Evolutionary conservation across 805 yeast genomes (phyloP).

Genomic region (Priceomyces medius): DNA sequence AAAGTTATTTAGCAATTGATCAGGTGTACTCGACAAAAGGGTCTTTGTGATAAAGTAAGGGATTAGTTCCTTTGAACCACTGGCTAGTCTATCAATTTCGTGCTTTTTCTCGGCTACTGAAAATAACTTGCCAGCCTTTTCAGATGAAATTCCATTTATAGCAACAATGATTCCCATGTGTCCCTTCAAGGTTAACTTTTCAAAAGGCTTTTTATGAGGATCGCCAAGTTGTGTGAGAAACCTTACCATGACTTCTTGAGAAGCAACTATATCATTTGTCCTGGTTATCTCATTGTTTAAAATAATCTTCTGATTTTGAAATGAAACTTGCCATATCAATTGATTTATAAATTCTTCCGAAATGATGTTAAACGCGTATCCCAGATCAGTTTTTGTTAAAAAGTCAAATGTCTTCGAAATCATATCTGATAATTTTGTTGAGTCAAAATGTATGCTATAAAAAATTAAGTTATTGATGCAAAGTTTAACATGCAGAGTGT

Average conservation of each 20-base stretch:
- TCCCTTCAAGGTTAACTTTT: slow-evolving; percentile 26
- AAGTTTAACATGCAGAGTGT: slow-evolving; percentile 16
- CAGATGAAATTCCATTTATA: slow-evolving; percentile 20
- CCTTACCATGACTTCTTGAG: slow-evolving; percentile 30
- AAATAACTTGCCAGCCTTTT: slow-evolving; percentile 27
- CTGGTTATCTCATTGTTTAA: not conserved
- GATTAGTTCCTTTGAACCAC: slow-evolving; percentile 17
- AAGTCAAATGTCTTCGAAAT: slow-evolving; percentile 16
- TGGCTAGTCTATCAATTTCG: slow-evolving; percentile 5
- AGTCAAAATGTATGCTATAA: slow-evolving; percentile 25
- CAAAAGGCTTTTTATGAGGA: slow-evolving; percentile 10
- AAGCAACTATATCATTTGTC: slow-evolving; percentile 16
- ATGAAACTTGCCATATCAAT: slow-evolving; percentile 29
- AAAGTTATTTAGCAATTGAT: slow-evolving; percentile 34
- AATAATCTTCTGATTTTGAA: slow-evolving; percentile 11
- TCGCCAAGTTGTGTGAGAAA: slow-evolving; percentile 10
- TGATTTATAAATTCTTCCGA: slow-evolving; percentile 21
- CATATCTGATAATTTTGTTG: slow-evolving; percentile 19
- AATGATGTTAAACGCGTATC: slow-evolving; percentile 19
- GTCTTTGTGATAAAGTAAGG: slow-evolving; percentile 25
- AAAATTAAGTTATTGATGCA: slow-evolving; percentile 27
- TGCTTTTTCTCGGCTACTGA: slow-evolving; percentile 25
- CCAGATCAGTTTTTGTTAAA: slow-evolving; percentile 19
- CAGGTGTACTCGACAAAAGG: slow-evolving; percentile 30
- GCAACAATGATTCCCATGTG: slow-evolving; percentile 39